These are phyloP conservation scores for Pseudopediastrum boryanum DNA, from an alignment of 139 green algal genomes.

Conservation along the genomic window DNA sequence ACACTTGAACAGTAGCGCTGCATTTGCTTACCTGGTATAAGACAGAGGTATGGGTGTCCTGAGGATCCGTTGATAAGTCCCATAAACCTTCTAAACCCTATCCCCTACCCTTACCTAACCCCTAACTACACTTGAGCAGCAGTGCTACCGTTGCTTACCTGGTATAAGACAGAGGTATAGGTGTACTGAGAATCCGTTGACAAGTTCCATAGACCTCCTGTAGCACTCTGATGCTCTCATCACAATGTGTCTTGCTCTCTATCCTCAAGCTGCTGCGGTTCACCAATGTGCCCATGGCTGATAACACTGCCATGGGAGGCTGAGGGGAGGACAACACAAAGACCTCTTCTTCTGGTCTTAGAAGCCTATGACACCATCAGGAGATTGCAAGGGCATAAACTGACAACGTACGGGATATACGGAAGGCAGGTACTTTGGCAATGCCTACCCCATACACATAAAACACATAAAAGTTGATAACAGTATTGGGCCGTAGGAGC, in stretches of 20 bases:
- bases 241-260: constrained; percentile 39
- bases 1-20: too few species aligned
- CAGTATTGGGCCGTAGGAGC: too few species aligned
- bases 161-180: constrained; percentile 38
- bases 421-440: too few species aligned
- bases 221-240: constrained; percentile 30
- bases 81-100: too few species aligned
- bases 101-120: too few species aligned
- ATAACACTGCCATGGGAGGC: constrained; percentile 20
- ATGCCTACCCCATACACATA: too few species aligned
- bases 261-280: constrained; percentile 23
- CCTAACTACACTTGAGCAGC: too few species aligned
- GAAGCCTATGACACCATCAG: neutral
- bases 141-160: neutral
- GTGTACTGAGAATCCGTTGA: constrained; percentile 37
- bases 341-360: constrained; percentile 15
- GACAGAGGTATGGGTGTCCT: too few species aligned
- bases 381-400: neutral
- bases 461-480: too few species aligned
- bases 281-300: constrained; percentile 24
- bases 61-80: too few species aligned
- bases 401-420: neutral
- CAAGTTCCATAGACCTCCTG: constrained; percentile 22
- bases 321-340: constrained; percentile 9
- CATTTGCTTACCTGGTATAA: constrained; percentile 25